Conservation (phyloP, 768 basidiomycete genomes). For the Mycena capillaripes region DNA sequence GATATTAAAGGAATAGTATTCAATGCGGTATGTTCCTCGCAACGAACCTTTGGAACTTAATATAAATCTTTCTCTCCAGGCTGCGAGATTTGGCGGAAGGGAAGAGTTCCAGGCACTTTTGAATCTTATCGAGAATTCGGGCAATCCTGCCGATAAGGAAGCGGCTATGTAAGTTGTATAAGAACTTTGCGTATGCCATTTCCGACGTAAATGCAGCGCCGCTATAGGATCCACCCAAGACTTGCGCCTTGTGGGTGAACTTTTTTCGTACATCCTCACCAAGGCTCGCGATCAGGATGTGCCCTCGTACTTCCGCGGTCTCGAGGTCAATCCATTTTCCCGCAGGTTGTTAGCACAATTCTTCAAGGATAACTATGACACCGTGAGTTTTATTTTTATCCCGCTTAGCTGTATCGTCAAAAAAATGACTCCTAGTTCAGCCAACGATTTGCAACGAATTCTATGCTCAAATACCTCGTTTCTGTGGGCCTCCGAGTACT, state of each 20-base stretch:
- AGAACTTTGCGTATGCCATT: constrained; percentile 66
- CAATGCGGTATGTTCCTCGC: constrained; percentile 56
- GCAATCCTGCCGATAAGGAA: constrained; percentile 74
- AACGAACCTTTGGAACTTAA: not conserved
- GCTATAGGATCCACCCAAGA: constrained; percentile 54
- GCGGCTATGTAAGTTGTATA: constrained; percentile 62
- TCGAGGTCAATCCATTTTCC: constrained; percentile 56
- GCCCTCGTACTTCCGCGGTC: constrained; percentile 55
- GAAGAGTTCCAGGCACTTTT: constrained; percentile 82
- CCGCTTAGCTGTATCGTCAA: not conserved
- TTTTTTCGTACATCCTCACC: constrained; percentile 68
- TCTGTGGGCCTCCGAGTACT: not conserved
- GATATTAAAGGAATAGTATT: constrained; percentile 75
- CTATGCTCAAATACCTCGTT: constrained; percentile 34
- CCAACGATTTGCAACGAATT: constrained; percentile 65
- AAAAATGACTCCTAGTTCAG: constrained; percentile 46
- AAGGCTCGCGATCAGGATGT: constrained; percentile 56
- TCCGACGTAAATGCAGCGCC: constrained; percentile 3
- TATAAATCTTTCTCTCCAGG: constrained; percentile 54
- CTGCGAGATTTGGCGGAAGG: constrained; percentile 79
- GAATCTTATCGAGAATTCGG: constrained; percentile 76
- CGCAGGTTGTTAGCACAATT: constrained; percentile 58
- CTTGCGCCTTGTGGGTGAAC: constrained; percentile 67
- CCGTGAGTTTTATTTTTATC: constrained; percentile 46
- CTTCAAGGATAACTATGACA: constrained; percentile 63